Base-by-base conservation (phyloP, 176 grass and related monocot genomes). In the Musa beccarii region DNA sequence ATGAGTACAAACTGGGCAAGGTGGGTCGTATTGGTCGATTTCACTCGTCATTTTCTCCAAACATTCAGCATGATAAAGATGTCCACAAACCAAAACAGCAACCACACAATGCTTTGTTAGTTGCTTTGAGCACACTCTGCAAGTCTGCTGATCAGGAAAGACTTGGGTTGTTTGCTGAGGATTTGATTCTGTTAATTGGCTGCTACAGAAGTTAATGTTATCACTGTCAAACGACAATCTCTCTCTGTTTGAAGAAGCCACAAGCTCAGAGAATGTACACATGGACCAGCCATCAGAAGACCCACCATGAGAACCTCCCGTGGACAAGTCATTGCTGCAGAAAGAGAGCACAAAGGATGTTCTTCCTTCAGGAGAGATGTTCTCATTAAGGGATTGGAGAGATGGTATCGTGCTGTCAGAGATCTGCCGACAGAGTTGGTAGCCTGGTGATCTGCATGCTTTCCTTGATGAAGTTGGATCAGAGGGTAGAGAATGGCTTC, bases 191-290 rank as follows among this genome's bases (percentile, higher is more conserved):
- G 75, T 43, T 52, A 63, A 20, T 10, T 80, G 78, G 16, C 63
- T 26, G 75, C 53, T 83, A 66, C 26, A 54, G 10, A 75, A 77
- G 8, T 78, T 84, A 70, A 83, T 20, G n/a, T 72, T 57, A 52
- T 90, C 86, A 76, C 67, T 91, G n/a, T 91, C 86, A 75, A 89
- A 77, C 15, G 76, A 86, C 92, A 83, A 96, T 72, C 79, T 92
- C 72, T 90, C 94, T 83, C 77, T 83, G 71, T 81, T 84, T 64
- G 84, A 84, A 71, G 76, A 81, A 79, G 74, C 86, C 69, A 91
- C 59, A 16, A 85, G 85, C 75, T 91, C 85, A 79, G 88, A 90
- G 72, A 85, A 91, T 70, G 82, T 87, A 77, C 52, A 71, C 73
- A 79, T 87, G 66, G 92, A 96, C 86, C 89, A 89, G 17, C 78